These are phyloP conservation scores for Brasenia schreberi DNA, from an alignment of 164 flowering plant species.

Conservation along the genomic window DNA sequence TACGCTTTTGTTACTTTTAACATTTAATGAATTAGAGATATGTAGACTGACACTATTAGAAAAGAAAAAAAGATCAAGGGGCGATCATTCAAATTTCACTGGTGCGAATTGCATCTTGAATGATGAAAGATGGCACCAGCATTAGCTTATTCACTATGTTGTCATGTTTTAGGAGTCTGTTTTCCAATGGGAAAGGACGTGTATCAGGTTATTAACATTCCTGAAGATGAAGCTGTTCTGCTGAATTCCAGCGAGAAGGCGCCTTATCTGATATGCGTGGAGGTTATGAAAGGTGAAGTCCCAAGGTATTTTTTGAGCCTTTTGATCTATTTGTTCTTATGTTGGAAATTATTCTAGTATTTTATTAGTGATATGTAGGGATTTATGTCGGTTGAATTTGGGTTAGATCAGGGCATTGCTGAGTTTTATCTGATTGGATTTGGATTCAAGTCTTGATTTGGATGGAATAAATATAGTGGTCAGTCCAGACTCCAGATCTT, in stretches of 20 bases:
- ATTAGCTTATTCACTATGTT: not conserved
- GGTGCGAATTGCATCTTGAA: no score
- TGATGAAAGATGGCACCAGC: no score
- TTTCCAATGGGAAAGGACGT: conserved; percentile 95
- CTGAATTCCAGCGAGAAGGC: conserved; percentile 98
- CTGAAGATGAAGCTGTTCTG: conserved; percentile 95
- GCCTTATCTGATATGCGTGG: conserved; percentile 86
- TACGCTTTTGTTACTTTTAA: no score
- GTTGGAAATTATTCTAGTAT: no score
- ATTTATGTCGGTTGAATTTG: no score
- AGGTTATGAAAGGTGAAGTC: conserved; percentile 82
- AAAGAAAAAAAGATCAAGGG: no score
- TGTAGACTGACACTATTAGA: no score
- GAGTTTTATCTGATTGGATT: not conserved
- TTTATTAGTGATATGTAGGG: no score
- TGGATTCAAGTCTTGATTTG: not conserved
- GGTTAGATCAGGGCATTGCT: not conserved
- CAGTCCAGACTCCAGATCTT: no score
- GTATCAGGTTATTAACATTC: conserved; percentile 90
- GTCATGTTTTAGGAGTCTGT: conserved; percentile 51
- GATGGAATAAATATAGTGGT: no score
- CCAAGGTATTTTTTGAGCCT: conserved; percentile 36
- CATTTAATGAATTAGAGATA: no score
- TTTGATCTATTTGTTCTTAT: not conserved
- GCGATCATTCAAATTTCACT: no score